Conservation (phyloP, 495 filamentous ascomycete genomes). For the Penicillium maclennaniae region DNA sequence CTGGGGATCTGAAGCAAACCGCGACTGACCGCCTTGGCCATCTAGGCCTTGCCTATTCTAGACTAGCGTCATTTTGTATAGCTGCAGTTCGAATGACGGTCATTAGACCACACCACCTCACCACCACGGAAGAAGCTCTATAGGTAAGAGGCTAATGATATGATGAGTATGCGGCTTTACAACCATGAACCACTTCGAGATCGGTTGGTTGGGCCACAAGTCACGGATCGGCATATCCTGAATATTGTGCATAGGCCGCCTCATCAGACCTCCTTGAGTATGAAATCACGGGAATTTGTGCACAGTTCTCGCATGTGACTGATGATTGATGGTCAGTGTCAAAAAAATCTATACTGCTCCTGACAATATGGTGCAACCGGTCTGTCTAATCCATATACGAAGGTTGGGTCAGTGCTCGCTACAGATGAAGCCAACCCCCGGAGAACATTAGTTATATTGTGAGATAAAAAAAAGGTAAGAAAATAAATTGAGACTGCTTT, state of each 20-base stretch:
- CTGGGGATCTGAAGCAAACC: neutral
- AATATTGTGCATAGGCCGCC: neutral
- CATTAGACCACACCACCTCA: neutral
- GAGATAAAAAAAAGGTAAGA: neutral
- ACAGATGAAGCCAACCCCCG: neutral
- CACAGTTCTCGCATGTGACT: neutral
- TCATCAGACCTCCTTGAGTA: neutral
- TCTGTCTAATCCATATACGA: neutral
- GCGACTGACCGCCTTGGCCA: slow-evolving; percentile 1
- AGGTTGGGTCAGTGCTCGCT: neutral
- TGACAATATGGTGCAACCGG: neutral
- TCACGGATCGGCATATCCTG: neutral
- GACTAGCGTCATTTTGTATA: neutral
- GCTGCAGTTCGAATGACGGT: neutral
- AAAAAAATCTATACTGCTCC: neutral
- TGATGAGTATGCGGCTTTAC: neutral
- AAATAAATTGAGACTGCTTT: neutral
- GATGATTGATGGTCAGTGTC: neutral
- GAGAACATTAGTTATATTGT: neutral
- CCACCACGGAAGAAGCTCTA: too few relatives aligned
- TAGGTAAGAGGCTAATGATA: slow-evolving; percentile 3
- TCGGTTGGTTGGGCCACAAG: neutral
- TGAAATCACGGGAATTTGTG: neutral
- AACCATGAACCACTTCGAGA: neutral
- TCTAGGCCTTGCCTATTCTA: neutral